Base-by-base conservation (phyloP, 371 early-diverging fungal species). In the Saksenaea oblongispora region DNA sequence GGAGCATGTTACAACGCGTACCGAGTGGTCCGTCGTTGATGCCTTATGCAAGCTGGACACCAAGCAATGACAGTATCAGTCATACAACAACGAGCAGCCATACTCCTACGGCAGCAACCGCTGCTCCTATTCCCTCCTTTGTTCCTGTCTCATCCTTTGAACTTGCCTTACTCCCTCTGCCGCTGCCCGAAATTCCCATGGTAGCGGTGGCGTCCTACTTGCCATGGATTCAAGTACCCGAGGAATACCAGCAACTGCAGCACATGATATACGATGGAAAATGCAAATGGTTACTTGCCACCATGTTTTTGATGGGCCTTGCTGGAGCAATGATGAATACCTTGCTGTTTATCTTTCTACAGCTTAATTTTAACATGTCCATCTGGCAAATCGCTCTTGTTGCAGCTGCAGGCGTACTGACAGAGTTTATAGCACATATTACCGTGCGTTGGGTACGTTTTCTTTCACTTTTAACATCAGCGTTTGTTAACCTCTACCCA, bases 1-100 rank as follows among this genome's bases (percentile, higher is more conserved):
- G 68, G 0, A 74, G 72, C 56, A 67, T 71, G 66, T 54, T 79
- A 18, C 72, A 71, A 44, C 61, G 71, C 10, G 64, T 78, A 64
- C 56, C 58, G 5, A 64, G 70, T 58, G 56, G 35, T 37, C n/a
- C 59, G 2, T 51, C 51, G 13, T 31, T 59, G 26, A 59, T 59
- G 28, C 41, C 42, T 5, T 26, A 59, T 24, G 10, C 59, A 15
- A 54, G 70, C 57, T 60, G 34, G 34, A 57, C 70, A 18, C 37
- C 66, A 34, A 69, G 70, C 34, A 58, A 47, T 34, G 65, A 65
- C 55, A 72, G 72, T 17, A 44, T 24, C 5, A 22, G 51, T 47
- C 51, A 22, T 0, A 56, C 27, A 17, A 14, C 34, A 0, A 15
- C 31, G 22, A 59, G 41, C 44, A 64, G 53, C 34, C 34, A 42